These are phyloP conservation scores for Penicillium sp. DNA, from an alignment of 2,329 filamentous ascomycete species.

Conservation along the genomic window DNA sequence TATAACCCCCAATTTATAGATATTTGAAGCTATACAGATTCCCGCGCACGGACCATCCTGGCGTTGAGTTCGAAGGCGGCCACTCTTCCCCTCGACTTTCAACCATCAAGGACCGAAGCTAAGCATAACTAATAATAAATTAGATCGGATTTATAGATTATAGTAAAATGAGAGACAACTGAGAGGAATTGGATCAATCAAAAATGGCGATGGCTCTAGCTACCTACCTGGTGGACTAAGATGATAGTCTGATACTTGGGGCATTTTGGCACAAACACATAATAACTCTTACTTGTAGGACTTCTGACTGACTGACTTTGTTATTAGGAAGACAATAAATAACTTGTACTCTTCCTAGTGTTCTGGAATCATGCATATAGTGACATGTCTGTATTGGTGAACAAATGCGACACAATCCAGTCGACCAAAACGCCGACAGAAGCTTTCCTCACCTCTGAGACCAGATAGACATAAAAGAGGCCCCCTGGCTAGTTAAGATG, in stretches of 20 bases:
- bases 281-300: not conserved
- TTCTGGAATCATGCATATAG: not conserved
- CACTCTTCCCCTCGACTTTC: not conserved
- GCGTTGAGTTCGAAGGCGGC: not conserved
- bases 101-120: not conserved
- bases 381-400: not conserved
- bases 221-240: not conserved
- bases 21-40: slow-evolving; percentile 1
- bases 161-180: not conserved
- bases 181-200: not conserved
- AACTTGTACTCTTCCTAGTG: not conserved
- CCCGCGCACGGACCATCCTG: not conserved
- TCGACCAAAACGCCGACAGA: not conserved
- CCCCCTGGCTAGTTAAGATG: not conserved
- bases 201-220: not conserved
- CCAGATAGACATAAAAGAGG: too few species aligned
- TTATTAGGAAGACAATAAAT: not conserved
- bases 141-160: not conserved
- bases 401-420: not conserved
- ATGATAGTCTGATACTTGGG: not conserved
- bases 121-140: not conserved
- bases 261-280: not conserved
- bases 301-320: not conserved
- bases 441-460: not conserved
- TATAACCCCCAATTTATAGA: not conserved